phyloP scores from a whole-genome alignment of 768 basidiomycete genomes.

The Cytidiella melzeri region DNA sequence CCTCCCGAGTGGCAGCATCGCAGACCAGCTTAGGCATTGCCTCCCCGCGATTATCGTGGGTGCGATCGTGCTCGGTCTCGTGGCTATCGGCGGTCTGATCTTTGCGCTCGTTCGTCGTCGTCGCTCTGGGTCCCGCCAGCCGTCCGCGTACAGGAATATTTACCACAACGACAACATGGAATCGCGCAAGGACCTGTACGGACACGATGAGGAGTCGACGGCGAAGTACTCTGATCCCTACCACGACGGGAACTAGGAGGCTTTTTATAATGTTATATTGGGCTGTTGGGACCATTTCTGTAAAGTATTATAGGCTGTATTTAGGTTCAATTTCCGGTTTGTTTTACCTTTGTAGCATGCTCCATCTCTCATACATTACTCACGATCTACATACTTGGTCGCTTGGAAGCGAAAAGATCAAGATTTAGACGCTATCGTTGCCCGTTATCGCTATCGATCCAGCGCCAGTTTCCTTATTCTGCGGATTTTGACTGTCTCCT shows the following conservation, averaged over 20 bases:
- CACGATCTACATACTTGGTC: no score
- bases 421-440: no score
- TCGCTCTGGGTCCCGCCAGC: neutral
- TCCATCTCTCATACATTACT: no score
- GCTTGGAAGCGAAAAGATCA: no score
- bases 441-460: no score
- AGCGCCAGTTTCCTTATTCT: no score
- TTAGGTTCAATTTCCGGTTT: no score
- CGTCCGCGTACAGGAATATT: conserved; percentile 11
- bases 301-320: no score
- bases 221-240: conserved; percentile 10
- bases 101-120: conserved; percentile 4
- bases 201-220: conserved; percentile 7
- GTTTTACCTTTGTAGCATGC: no score
- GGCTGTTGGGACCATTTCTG: no score
- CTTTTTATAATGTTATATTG: no score
- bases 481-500: no score
- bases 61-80: conserved; percentile 1
- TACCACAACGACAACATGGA: conserved; percentile 5
- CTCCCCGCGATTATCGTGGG: conserved; percentile 5
- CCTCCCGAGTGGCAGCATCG: conserved; percentile 4
- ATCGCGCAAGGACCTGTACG: conserved; percentile 5
- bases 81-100: conserved; percentile 4
- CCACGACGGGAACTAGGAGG: conserved; percentile 3
- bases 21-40: conserved; percentile 11